Conservation (phyloP, 2,329 filamentous ascomycete species). For the Zalaria sp. region DNA sequence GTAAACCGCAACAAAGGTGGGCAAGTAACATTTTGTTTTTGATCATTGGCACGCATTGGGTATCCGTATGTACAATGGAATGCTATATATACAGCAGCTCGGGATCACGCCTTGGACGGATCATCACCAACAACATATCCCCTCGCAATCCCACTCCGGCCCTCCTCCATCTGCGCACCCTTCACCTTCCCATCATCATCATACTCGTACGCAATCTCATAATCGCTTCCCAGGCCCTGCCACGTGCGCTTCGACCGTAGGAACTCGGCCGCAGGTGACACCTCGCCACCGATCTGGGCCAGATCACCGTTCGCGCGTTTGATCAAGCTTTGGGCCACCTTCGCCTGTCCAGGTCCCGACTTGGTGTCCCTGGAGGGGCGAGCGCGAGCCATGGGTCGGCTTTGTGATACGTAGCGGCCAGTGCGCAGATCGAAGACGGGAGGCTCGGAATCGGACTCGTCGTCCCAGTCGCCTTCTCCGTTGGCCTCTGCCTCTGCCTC, state of each 20-base stretch:
- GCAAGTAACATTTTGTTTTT: too few species aligned
- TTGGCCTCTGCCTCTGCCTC: constrained; percentile 24
- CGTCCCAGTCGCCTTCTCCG: constrained; percentile 47
- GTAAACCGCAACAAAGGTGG: too few species aligned
- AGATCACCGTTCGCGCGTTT: constrained; percentile 56
- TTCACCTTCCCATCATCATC: constrained; percentile 33
- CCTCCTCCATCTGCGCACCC: constrained; percentile 65
- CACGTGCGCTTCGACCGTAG: constrained; percentile 72
- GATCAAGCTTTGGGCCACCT: constrained; percentile 32
- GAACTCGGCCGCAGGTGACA: constrained; percentile 86
- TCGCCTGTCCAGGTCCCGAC: neutral
- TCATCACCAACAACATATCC: constrained; percentile 67
- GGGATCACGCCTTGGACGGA: constrained; percentile 33
- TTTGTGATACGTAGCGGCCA: constrained; percentile 65
- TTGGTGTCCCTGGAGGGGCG: constrained; percentile 3
- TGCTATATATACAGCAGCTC: constrained; percentile 32
- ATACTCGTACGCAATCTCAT: constrained; percentile 47
- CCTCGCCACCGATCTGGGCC: constrained; percentile 66
- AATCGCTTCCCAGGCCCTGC: constrained; percentile 85
- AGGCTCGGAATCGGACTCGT: constrained; percentile 52
- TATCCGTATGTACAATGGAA: too few species aligned
- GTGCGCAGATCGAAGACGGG: constrained; percentile 90
- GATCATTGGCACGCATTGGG: too few species aligned
- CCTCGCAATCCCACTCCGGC: constrained; percentile 72
- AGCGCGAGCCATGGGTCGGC: constrained; percentile 50